Conservation (phyloP, 768 basidiomycete genomes). For the Pisolithus sp. region DNA sequence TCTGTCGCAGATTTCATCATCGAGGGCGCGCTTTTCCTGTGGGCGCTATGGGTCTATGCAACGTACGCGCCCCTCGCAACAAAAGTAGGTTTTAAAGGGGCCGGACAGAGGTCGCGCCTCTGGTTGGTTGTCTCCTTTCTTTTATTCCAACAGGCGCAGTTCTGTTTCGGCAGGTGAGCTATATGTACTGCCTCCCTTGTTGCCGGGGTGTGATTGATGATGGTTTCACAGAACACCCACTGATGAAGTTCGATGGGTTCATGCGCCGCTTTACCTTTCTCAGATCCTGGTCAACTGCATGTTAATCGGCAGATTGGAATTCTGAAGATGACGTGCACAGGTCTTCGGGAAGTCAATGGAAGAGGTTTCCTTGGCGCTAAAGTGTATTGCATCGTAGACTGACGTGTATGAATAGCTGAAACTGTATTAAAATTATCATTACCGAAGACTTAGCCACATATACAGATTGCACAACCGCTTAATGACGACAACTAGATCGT, state of each 20-base stretch:
- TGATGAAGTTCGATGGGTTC: slow-evolving; percentile 22
- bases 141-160: slow-evolving; percentile 21
- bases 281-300: slow-evolving; percentile 15
- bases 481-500: too few relatives aligned
- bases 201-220: background rate
- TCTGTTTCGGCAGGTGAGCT: slow-evolving; percentile 24
- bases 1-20: slow-evolving; percentile 17
- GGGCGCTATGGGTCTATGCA: slow-evolving; percentile 20
- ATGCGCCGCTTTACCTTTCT: slow-evolving; percentile 22
- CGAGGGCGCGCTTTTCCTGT: slow-evolving; percentile 21
- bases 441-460: too few relatives aligned
- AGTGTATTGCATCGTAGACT: too few relatives aligned
- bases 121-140: slow-evolving; percentile 16
- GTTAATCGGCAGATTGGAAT: slow-evolving; percentile 16
- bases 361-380: too few relatives aligned
- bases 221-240: slow-evolving; percentile 18
- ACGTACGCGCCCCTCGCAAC: slow-evolving; percentile 17
- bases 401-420: too few relatives aligned
- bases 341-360: too few relatives aligned
- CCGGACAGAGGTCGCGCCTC: slow-evolving; percentile 11
- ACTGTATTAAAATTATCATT: too few relatives aligned
- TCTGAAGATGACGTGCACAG: slow-evolving; percentile 4
- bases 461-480: too few relatives aligned
- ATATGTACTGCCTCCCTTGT: background rate
- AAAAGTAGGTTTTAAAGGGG: slow-evolving; percentile 14